A percentile compares a stretch with the other conserved stretches of the same genome.
phyloP scores from a whole-genome alignment of 1,284 basidiomycete species.

The Cutaneotrichosporon cyanovorans region DNA sequence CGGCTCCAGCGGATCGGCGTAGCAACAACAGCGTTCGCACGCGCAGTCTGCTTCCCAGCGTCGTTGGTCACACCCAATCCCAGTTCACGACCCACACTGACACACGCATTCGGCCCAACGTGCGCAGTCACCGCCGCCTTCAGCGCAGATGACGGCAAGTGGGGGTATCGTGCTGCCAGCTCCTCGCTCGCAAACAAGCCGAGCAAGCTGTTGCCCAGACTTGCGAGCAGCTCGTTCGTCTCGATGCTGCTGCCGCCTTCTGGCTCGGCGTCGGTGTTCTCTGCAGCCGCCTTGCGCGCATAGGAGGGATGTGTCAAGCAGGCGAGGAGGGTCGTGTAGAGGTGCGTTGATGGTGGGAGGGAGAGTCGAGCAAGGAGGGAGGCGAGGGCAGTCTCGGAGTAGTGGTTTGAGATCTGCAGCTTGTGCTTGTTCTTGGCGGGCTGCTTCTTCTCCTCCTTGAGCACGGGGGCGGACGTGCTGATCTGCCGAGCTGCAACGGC shows the following conservation, averaged over 20 bases:
- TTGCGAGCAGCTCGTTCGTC: conserved; percentile 71
- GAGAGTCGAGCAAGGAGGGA: conserved; percentile 38
- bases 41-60: conserved; percentile 14
- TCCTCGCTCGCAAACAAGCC: conserved; percentile 86
- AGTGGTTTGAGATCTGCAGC: conserved; percentile 4
- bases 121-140: conserved; percentile 85
- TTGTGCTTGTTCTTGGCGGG: too few species aligned
- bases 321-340: conserved; percentile 30
- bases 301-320: conserved; percentile 70
- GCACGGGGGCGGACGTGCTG: conserved; percentile 3
- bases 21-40: conserved; percentile 17
- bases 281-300: conserved; percentile 30
- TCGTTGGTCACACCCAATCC: conserved; percentile 30
- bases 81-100: conserved; percentile 75
- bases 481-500: conserved; percentile 1
- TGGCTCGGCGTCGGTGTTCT: background rate
- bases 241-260: conserved; percentile 41
- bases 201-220: conserved; percentile 80
- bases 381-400: conserved; percentile 28
- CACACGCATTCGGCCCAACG: conserved; percentile 76
- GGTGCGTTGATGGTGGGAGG: conserved; percentile 23
- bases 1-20: conserved; percentile 48
- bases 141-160: conserved; percentile 80
- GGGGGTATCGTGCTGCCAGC: conserved; percentile 73
- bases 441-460: background rate